Evolutionary conservation across 2,329 filamentous ascomycete genomes (phyloP).

Genomic region (Akanthomyces lecanii): DNA sequence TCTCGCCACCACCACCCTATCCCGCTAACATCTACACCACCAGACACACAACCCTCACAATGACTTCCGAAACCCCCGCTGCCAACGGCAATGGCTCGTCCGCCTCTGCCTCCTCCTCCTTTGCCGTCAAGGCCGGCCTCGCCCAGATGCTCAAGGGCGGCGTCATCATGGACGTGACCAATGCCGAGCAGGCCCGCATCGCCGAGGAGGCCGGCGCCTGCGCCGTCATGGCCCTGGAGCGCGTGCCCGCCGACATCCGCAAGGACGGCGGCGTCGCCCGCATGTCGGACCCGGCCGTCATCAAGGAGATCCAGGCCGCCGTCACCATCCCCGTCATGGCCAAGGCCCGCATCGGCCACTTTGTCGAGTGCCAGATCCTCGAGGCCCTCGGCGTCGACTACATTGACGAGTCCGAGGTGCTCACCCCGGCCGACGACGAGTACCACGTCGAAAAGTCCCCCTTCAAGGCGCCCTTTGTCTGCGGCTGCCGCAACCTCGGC

Average conservation of each 20-base stretch:
- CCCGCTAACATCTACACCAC: too few species aligned
- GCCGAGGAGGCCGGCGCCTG: constrained; percentile 94
- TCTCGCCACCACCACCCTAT: too few species aligned
- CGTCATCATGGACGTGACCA: constrained; percentile 98
- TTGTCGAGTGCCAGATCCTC: constrained; percentile 97
- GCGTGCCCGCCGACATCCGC: constrained; percentile 94
- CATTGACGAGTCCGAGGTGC: constrained; percentile 96
- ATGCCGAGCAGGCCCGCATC: constrained; percentile 89
- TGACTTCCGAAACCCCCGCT: constrained; percentile 31
- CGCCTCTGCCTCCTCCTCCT: constrained; percentile 48
- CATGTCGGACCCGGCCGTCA: constrained; percentile 94
- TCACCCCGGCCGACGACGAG: constrained; percentile 86
- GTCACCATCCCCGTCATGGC: constrained; percentile 99
- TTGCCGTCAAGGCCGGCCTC: constrained; percentile 89
- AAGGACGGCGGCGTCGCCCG: constrained; percentile 87
- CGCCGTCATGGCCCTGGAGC: constrained; percentile 97
- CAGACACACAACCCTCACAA: constrained; percentile 20
- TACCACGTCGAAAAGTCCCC: constrained; percentile 87
- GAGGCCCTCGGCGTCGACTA: constrained; percentile 94
- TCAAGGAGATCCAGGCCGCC: constrained; percentile 88
- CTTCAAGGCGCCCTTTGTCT: constrained; percentile 88
- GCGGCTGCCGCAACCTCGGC: constrained; percentile 89
- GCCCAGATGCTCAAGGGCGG: constrained; percentile 98
- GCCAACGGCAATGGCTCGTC: constrained; percentile 23
- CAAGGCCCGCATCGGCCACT: constrained; percentile 95